These are phyloP conservation scores for Cystobasidium onofrii DNA, from an alignment of 768 basidiomycete genomes.

Conservation along the genomic window DNA sequence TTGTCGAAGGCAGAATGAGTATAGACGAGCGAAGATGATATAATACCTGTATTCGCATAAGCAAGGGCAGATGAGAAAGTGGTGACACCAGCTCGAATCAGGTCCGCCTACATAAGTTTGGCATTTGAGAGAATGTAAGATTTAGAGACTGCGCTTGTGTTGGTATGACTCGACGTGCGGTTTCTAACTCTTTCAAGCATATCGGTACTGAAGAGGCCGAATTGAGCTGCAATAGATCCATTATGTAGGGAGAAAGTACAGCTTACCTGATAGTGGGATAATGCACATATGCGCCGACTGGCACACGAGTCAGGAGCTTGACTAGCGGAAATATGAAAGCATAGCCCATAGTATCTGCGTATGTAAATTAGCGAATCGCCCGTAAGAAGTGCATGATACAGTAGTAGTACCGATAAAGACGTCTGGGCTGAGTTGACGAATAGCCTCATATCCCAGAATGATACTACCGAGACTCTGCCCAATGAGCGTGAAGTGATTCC, in stretches of 20 bases:
- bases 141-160: constrained; percentile 54
- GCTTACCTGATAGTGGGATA: constrained; percentile 69
- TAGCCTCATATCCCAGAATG: constrained; percentile 71
- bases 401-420: constrained; percentile 72
- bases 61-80: not conserved
- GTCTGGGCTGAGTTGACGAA: constrained; percentile 67
- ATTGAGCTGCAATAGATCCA: not conserved
- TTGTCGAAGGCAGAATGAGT: constrained; percentile 62
- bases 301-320: constrained; percentile 56
- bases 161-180: constrained; percentile 58
- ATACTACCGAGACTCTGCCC: constrained; percentile 87
- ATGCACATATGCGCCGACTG: constrained; percentile 84
- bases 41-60: constrained; percentile 63
- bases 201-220: constrained; percentile 52
- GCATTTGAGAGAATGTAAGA: constrained; percentile 53
- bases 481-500: constrained; percentile 82
- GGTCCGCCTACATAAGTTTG: constrained; percentile 56
- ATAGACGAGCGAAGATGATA: constrained; percentile 72
- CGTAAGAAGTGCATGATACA: not conserved
- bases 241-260: constrained; percentile 41
- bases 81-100: constrained; percentile 21
- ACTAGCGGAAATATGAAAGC: constrained; percentile 85
- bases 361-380: not conserved
- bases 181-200: constrained; percentile 75
- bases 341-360: constrained; percentile 90